Conservation (phyloP, 2,329 filamentous ascomycete genomes). For the Monosporascus ibericus region DNA sequence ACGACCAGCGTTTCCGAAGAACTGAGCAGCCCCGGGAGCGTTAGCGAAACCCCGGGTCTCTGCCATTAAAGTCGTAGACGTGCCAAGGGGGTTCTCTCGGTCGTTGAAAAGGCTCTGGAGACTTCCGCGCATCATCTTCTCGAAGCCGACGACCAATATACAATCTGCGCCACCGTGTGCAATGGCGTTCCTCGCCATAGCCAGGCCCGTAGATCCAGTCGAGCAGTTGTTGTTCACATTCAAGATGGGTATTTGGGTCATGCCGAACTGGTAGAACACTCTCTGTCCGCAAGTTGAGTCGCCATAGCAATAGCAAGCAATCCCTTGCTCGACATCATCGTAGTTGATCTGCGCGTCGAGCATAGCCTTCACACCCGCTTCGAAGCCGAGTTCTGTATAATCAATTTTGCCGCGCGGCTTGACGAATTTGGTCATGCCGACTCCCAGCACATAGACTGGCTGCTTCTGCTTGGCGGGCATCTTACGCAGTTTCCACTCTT, state of each 20-base stretch:
- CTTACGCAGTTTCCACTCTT: slow-evolving; percentile 8
- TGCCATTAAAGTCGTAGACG: slow-evolving; percentile 71
- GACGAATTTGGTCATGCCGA: slow-evolving; percentile 99
- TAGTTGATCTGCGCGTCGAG: slow-evolving; percentile 86
- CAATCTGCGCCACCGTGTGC: slow-evolving; percentile 77
- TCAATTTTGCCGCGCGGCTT: slow-evolving; percentile 91
- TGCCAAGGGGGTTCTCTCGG: slow-evolving; percentile 71
- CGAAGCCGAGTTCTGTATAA: slow-evolving; percentile 90
- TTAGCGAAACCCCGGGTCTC: slow-evolving; percentile 75
- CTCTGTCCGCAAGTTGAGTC: slow-evolving; percentile 93
- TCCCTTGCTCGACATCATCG: slow-evolving; percentile 89
- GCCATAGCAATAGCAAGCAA: slow-evolving; percentile 98
- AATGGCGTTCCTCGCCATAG: slow-evolving; percentile 76
- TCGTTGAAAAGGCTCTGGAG: slow-evolving; percentile 82
- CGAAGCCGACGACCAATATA: slow-evolving; percentile 87
- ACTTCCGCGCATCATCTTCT: slow-evolving; percentile 96
- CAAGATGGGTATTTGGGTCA: slow-evolving; percentile 93
- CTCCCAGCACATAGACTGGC: slow-evolving; percentile 81
- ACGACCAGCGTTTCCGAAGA: slow-evolving; percentile 89
- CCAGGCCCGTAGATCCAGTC: slow-evolving; percentile 86
- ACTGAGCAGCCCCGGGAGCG: slow-evolving; percentile 79
- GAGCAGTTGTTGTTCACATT: slow-evolving; percentile 99
- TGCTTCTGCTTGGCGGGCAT: slow-evolving; percentile 47
- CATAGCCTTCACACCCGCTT: slow-evolving; percentile 85
- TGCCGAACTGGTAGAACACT: slow-evolving; percentile 98